Conservation (phyloP, 2,329 filamentous ascomycete species). For the Parastagonospora nodorum region DNA sequence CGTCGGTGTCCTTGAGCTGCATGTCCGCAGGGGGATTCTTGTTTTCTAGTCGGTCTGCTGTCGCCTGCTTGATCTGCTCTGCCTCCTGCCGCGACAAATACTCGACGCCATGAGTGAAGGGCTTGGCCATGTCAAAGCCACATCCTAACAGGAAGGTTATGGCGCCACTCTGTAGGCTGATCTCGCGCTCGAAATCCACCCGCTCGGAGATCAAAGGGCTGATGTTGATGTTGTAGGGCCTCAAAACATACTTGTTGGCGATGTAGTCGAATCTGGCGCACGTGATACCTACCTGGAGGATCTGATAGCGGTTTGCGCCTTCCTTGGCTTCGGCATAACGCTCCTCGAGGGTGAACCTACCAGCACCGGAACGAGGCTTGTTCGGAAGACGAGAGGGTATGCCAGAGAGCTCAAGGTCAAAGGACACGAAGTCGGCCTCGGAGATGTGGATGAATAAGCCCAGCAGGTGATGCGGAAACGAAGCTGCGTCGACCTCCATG, state of each 20-base stretch:
- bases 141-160: constrained; percentile 65
- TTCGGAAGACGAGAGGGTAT: constrained; percentile 54
- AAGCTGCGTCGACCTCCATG: constrained; percentile 63
- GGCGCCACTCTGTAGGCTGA: constrained; percentile 63
- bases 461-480: constrained; percentile 58
- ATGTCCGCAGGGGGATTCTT: constrained; percentile 49
- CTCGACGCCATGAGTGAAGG: constrained; percentile 62
- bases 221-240: constrained; percentile 69
- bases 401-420: constrained; percentile 71
- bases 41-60: constrained; percentile 50
- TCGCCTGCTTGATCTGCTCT: constrained; percentile 51
- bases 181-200: constrained; percentile 64
- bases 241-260: constrained; percentile 57
- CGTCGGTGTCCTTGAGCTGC: constrained; percentile 57
- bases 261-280: constrained; percentile 63
- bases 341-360: constrained; percentile 61
- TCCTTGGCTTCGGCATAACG: constrained; percentile 65
- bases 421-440: constrained; percentile 64
- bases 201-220: constrained; percentile 60
- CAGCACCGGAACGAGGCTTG: constrained; percentile 32
- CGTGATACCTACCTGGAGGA: constrained; percentile 70
- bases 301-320: constrained; percentile 66
- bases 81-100: constrained; percentile 68
- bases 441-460: constrained; percentile 63
- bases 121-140: constrained; percentile 62